Evolutionary conservation across 805 yeast species (phyloP), one percentile per base, ranked within the genome.

Genomic region (Wickerhamiella galacta): DNA sequence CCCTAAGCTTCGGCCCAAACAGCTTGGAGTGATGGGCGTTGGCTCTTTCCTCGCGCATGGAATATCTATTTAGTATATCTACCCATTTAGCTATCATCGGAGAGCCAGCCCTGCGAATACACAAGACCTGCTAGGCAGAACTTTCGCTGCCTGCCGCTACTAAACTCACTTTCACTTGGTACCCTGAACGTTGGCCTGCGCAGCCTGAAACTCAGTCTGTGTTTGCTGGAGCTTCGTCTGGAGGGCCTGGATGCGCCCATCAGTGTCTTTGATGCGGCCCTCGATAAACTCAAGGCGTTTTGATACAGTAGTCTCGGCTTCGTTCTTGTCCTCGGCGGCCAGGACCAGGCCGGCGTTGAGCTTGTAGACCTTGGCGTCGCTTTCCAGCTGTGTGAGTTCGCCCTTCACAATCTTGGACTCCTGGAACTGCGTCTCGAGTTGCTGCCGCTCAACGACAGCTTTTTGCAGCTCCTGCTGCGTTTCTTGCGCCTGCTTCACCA

Each of bases 351-450:
- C 98, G 17, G 87, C 78, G 11, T 25, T 25, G 42, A 85, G 64
- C 56, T 90, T 90, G 59, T 70, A 90, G 17, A 90, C 72, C 45
- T 78, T 79, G 11, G 92, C 65, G 24, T 70, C 77, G 22, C 71
- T 78, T 35, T 68, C 67, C 36, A 79, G 58, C 28, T 57, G 45
- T 19, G 66, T 69, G 46, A 90, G 79, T 56, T 90, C 98, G 36
- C 69, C 74, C 42, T 73, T 64, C 11, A 90, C 98, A 31, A 90
- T 85, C 46, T 73, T 73, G 54, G 85, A 85, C 54, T 90, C 99
- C 55, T 90, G 98, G 45, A 63, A 70, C 57, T 90, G 99, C 1
- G 95, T 80, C 51, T 90, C 99, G 29, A 90, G 66, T 49, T 75
- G 70, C 43, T 87, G 93, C 48, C 96, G 72, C 9, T 82, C 71